Evolutionary conservation across 2,329 filamentous ascomycete genomes (phyloP).

Genomic region (Fonsecaea erecta): DNA sequence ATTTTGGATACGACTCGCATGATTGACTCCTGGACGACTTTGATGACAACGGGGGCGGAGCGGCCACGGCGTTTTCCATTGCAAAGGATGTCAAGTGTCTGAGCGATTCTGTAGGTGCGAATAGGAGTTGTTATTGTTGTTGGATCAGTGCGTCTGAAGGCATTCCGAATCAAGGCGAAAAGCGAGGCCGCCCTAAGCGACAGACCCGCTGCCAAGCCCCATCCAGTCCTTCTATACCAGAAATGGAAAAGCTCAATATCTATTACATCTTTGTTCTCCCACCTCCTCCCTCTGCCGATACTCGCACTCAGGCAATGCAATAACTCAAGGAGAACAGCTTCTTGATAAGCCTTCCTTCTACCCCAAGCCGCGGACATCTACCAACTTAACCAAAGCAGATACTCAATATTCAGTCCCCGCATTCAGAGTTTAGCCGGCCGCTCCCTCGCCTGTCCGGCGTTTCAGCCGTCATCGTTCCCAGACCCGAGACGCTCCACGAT

Average conservation of each 20-base stretch:
- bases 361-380: not conserved
- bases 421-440: not conserved
- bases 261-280: not conserved
- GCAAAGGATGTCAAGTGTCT: slow-evolving; percentile 3
- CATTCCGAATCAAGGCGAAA: not conserved
- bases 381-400: not conserved
- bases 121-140: slow-evolving; percentile 4
- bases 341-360: not conserved
- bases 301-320: not conserved
- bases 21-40: slow-evolving; percentile 23
- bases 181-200: not conserved
- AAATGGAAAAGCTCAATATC: not conserved
- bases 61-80: slow-evolving; percentile 6
- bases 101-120: slow-evolving; percentile 1
- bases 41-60: slow-evolving; percentile 15
- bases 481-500: slow-evolving; percentile 14
- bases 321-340: not conserved
- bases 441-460: slow-evolving; percentile 1
- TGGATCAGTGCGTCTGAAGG: not conserved
- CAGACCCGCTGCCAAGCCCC: not conserved
- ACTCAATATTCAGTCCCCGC: not conserved
- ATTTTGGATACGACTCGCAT: slow-evolving; percentile 25
- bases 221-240: not conserved
- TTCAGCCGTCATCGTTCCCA: slow-evolving; percentile 11
- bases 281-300: not conserved